These are phyloP conservation scores for Cryptosporidium bovis DNA, from an alignment of 169 alveolate genomes.

Conservation along the genomic window DNA sequence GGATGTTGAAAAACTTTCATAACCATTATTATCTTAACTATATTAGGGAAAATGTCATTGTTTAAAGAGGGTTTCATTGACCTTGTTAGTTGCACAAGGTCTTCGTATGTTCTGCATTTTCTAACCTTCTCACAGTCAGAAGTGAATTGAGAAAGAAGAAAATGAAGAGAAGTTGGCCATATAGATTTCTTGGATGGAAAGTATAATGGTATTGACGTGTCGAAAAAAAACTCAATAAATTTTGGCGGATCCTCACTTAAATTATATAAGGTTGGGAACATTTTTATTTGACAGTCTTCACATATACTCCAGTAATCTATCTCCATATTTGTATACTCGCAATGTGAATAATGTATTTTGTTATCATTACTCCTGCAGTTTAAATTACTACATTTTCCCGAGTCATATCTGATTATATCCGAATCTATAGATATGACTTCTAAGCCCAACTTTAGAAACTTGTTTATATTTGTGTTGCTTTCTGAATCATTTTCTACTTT, in stretches of 20 bases:
- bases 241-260: slow-evolving; percentile 9
- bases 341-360: slow-evolving; percentile 18
- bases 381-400: slow-evolving; percentile 35
- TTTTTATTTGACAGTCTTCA: slow-evolving; percentile 51
- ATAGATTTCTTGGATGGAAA: slow-evolving; percentile 60
- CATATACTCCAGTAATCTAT: slow-evolving; percentile 59
- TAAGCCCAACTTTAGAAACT: neutral
- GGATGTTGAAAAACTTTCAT: slow-evolving; percentile 64
- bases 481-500: neutral
- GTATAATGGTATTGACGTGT: slow-evolving; percentile 29
- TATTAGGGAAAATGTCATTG: slow-evolving; percentile 20
- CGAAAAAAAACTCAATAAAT: slow-evolving; percentile 53
- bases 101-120: slow-evolving; percentile 31
- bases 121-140: slow-evolving; percentile 8
- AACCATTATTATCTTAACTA: slow-evolving; percentile 5
- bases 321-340: slow-evolving; percentile 37
- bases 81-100: slow-evolving; percentile 8
- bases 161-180: slow-evolving; percentile 70
- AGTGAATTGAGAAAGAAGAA: slow-evolving; percentile 39
- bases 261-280: slow-evolving; percentile 40
- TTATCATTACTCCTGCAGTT: neutral
- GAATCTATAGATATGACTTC: neutral
- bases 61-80: neutral
- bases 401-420: slow-evolving; percentile 13
- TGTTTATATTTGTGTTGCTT: neutral